These are phyloP conservation scores for Apophysomyces elegans DNA, from an alignment of 371 early-diverging fungal genomes.

Conservation along the genomic window DNA sequence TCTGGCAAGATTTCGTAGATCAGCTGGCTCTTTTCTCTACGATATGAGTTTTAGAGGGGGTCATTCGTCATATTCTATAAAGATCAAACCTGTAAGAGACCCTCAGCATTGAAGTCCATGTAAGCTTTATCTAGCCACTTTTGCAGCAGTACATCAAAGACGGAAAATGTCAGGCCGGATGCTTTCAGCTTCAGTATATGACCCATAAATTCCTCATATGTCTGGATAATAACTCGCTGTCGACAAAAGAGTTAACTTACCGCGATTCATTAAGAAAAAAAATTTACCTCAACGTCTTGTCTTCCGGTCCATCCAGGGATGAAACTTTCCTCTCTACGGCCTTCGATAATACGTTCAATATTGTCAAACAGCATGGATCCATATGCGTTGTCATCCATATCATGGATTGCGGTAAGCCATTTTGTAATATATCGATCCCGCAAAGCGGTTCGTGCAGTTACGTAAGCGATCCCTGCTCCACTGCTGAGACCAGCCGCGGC, in stretches of 20 bases:
- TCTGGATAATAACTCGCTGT: slow-evolving; percentile 37
- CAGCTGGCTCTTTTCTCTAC: slow-evolving; percentile 40
- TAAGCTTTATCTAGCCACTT: slow-evolving; percentile 47
- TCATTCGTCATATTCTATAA: not conserved
- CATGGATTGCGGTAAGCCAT: slow-evolving; percentile 47
- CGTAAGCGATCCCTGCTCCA: slow-evolving; percentile 51
- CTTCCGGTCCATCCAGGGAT: slow-evolving; percentile 32
- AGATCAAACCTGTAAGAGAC: slow-evolving; percentile 32
- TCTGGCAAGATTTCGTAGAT: slow-evolving; percentile 35
- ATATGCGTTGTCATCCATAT: slow-evolving; percentile 39
- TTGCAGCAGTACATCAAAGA: slow-evolving; percentile 44
- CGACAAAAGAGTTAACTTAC: not conserved
- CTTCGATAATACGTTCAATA: slow-evolving; percentile 41
- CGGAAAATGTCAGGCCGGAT: slow-evolving; percentile 42
- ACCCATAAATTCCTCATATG: slow-evolving; percentile 44
- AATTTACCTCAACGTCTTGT: slow-evolving; percentile 31
- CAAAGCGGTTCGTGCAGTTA: slow-evolving; percentile 43
- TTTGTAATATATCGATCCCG: slow-evolving; percentile 41
- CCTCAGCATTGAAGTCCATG: slow-evolving; percentile 31
- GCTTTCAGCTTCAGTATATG: slow-evolving; percentile 48
- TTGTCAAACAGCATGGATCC: slow-evolving; percentile 34
- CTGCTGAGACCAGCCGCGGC: slow-evolving; percentile 35
- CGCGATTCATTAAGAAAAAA: not conserved
- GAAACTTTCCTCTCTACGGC: slow-evolving; percentile 29
- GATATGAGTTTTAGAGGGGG: not conserved